These are phyloP conservation scores for Kodamaea kaohsiungensis DNA, from an alignment of 805 yeast species.

Conservation along the genomic window DNA sequence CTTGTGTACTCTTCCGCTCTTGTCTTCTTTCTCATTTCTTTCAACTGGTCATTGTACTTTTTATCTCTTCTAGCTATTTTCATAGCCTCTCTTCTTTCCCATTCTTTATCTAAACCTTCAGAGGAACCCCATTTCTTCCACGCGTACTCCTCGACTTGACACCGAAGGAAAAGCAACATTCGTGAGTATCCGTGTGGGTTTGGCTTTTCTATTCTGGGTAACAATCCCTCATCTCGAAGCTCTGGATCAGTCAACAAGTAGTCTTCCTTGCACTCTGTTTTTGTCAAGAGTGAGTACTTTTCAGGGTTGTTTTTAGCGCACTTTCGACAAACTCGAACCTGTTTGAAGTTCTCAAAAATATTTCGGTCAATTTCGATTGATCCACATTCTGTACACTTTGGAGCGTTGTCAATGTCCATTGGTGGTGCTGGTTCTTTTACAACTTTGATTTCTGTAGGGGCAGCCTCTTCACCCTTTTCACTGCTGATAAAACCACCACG, in stretches of 20 bases:
- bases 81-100: constrained; percentile 77
- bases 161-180: constrained; percentile 89
- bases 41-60: constrained; percentile 72
- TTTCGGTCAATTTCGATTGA: constrained; percentile 80
- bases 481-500: constrained; percentile 77
- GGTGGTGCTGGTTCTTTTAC: constrained; percentile 69
- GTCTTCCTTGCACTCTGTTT: constrained; percentile 93
- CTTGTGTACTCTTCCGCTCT: constrained; percentile 89
- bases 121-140: constrained; percentile 93
- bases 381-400: constrained; percentile 81
- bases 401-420: constrained; percentile 67
- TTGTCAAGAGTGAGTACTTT: constrained; percentile 86
- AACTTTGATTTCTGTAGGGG: constrained; percentile 43
- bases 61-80: constrained; percentile 74
- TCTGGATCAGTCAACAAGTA: constrained; percentile 94
- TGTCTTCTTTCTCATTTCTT: constrained; percentile 87
- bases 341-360: constrained; percentile 63
- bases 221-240: constrained; percentile 62
- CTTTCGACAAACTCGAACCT: constrained; percentile 71
- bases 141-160: constrained; percentile 92
- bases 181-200: constrained; percentile 93
- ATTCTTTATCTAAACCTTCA: constrained; percentile 88
- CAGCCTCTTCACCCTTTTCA: constrained; percentile 46
- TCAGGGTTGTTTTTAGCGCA: constrained; percentile 79
- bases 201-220: constrained; percentile 82